These are phyloP conservation scores for Mycosarcoma maydis DNA, from an alignment of 1,284 basidiomycete species.

Conservation along the genomic window DNA sequence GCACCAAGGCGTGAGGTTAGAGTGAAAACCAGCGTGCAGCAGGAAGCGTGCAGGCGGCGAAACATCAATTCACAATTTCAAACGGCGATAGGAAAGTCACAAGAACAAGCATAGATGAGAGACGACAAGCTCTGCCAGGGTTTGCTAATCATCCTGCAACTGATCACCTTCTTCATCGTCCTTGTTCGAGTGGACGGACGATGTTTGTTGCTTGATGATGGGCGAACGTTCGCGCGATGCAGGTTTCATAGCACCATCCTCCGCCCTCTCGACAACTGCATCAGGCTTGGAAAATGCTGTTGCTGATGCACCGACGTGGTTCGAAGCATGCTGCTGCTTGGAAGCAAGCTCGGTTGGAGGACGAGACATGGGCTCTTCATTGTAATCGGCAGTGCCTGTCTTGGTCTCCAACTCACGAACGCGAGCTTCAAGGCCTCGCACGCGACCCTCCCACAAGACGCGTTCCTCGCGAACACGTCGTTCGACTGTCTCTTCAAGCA, in stretches of 20 bases:
- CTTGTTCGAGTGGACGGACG: slow-evolving; percentile 3
- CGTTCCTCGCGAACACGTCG: slow-evolving; percentile 57
- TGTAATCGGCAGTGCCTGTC: slow-evolving; percentile 23
- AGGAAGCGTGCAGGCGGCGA: too few species aligned
- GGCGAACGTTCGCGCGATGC: slow-evolving; percentile 22
- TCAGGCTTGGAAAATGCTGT: neutral
- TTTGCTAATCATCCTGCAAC: slow-evolving; percentile 33
- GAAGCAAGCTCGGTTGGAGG: neutral
- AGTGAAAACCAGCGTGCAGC: too few species aligned
- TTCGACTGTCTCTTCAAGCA: slow-evolving; percentile 63
- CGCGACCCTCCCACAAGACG: slow-evolving; percentile 52
- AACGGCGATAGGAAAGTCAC: too few species aligned
- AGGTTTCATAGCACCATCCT: slow-evolving; percentile 3
- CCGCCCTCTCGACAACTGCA: slow-evolving; percentile 3
- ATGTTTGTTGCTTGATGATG: slow-evolving; percentile 4
- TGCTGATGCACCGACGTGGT: neutral
- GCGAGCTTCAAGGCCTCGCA: slow-evolving; percentile 51
- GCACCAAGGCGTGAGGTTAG: too few species aligned
- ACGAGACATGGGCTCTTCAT: slow-evolving; percentile 11
- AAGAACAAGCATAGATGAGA: too few species aligned
- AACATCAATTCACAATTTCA: too few species aligned
- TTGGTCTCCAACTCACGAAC: slow-evolving; percentile 48
- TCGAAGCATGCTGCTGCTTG: too few species aligned
- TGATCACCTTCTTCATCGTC: slow-evolving; percentile 37
- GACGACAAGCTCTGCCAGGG: neutral